These are phyloP conservation scores for Ammopiptanthus mongolicus DNA, from an alignment of 306 rosid genomes.

Conservation along the genomic window DNA sequence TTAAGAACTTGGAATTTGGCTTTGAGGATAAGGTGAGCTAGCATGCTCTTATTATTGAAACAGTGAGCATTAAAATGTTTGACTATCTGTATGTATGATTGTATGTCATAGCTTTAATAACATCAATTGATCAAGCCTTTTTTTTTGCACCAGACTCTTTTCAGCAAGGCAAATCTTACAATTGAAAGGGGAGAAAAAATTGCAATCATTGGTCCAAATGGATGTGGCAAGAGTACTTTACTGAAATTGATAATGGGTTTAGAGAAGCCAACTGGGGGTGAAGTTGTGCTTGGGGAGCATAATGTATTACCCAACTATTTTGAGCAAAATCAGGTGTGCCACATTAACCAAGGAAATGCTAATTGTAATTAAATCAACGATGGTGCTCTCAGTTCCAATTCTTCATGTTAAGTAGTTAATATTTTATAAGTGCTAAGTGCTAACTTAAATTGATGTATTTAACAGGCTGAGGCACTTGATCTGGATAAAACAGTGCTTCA, in stretches of 20 bases:
- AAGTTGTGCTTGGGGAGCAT: slow-evolving; percentile 89
- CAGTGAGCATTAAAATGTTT: not conserved
- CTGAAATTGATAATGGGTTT: slow-evolving; percentile 89
- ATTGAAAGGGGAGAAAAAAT: slow-evolving; percentile 93
- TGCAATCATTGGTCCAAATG: slow-evolving; percentile 96
- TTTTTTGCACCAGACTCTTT: slow-evolving; percentile 56
- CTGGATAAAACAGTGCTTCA: slow-evolving; percentile 85
- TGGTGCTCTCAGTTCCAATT: not conserved
- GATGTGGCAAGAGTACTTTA: slow-evolving; percentile 97
- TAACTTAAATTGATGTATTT: slow-evolving; percentile 23
- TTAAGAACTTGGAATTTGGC: slow-evolving; percentile 71
- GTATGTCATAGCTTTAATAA: not conserved
- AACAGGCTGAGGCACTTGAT: slow-evolving; percentile 97
- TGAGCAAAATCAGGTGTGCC: slow-evolving; percentile 92
- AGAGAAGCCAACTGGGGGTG: slow-evolving; percentile 73
- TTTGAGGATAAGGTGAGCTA: slow-evolving; percentile 73
- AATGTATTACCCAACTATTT: slow-evolving; percentile 91
- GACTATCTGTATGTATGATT: not conserved
- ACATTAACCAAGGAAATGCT: slow-evolving; percentile 8
- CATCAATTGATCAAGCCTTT: slow-evolving; percentile 16
- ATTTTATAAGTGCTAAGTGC: slow-evolving; percentile 17
- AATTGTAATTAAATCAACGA: not conserved
- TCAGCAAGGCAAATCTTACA: slow-evolving; percentile 76
- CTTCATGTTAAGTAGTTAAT: not conserved
- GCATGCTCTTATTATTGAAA: not conserved